These are phyloP conservation scores for Nigrospora oryzae DNA, from an alignment of 2,329 filamentous ascomycete species.

Conservation along the genomic window DNA sequence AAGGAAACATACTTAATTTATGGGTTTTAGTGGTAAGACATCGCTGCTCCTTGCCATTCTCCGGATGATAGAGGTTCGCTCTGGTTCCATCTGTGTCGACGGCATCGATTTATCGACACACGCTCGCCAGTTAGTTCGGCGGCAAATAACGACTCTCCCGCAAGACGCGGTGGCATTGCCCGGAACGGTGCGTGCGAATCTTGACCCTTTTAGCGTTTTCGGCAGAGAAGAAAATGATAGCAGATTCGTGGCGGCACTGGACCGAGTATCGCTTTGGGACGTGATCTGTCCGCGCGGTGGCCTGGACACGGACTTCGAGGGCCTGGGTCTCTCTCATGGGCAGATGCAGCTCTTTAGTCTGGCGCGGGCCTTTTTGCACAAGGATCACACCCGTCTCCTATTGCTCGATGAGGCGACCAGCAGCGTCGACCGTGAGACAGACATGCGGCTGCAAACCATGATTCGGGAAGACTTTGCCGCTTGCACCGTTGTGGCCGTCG, in stretches of 20 bases:
- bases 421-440: slow-evolving; percentile 9
- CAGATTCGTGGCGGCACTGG: too few relatives aligned
- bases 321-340: slow-evolving; percentile 1
- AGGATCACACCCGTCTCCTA: slow-evolving; percentile 19
- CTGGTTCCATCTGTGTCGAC: slow-evolving; percentile 1
- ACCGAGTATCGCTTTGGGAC: neutral
- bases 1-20: neutral
- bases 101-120: neutral
- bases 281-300: neutral
- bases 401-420: slow-evolving; percentile 35
- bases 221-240: too few relatives aligned
- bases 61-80: slow-evolving; percentile 8
- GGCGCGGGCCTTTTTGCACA: neutral
- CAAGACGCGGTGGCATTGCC: slow-evolving; percentile 1
- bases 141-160: neutral
- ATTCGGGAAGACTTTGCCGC: slow-evolving; percentile 1
- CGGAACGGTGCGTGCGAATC: neutral
- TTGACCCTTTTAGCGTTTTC: neutral
- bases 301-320: neutral
- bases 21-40: neutral
- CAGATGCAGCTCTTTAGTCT: slow-evolving; percentile 3
- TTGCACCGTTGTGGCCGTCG: slow-evolving; percentile 1
- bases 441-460: neutral
- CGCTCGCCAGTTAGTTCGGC: neutral
- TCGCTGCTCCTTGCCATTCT: neutral